Evolutionary conservation across 768 basidiomycete genomes (phyloP).

Genomic region (Jaapia argillacea): DNA sequence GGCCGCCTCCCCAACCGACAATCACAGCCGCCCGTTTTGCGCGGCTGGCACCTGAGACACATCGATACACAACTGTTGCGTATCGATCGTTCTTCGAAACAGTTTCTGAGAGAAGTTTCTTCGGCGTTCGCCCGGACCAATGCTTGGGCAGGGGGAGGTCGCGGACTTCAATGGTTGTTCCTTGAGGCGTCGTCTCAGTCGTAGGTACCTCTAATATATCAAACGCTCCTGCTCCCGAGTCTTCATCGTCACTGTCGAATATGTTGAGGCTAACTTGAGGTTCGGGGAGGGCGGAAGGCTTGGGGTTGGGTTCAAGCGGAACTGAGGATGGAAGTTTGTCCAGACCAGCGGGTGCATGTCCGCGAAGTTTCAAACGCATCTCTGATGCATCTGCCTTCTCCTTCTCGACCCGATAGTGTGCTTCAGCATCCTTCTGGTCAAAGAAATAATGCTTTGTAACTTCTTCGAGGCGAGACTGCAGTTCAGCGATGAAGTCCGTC

Average conservation of each 20-base stretch:
- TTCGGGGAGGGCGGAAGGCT: background rate
- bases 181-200: conserved; percentile 45
- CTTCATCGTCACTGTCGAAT: conserved; percentile 43
- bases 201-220: conserved; percentile 53
- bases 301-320: background rate
- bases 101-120: conserved; percentile 54
- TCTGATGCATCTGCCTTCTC: conserved; percentile 31
- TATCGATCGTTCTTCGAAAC: conserved; percentile 63
- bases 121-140: conserved; percentile 77
- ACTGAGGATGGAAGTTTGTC: background rate
- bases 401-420: conserved; percentile 41
- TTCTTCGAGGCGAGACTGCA: conserved; percentile 35
- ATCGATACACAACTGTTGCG: conserved; percentile 60
- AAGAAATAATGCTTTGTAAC: conserved; percentile 61
- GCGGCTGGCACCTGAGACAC: conserved; percentile 61
- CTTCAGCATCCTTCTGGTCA: conserved; percentile 54
- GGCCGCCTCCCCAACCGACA: conserved; percentile 63
- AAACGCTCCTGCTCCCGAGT: conserved; percentile 52
- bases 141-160: conserved; percentile 81
- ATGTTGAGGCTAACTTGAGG: conserved; percentile 28
- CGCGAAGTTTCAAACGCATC: background rate
- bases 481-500: conserved; percentile 20
- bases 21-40: conserved; percentile 64
- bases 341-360: background rate
- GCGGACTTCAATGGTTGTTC: conserved; percentile 41